Base-by-base conservation (phyloP, 2,329 filamentous ascomycete genomes). In the Clarireedia paspali region DNA sequence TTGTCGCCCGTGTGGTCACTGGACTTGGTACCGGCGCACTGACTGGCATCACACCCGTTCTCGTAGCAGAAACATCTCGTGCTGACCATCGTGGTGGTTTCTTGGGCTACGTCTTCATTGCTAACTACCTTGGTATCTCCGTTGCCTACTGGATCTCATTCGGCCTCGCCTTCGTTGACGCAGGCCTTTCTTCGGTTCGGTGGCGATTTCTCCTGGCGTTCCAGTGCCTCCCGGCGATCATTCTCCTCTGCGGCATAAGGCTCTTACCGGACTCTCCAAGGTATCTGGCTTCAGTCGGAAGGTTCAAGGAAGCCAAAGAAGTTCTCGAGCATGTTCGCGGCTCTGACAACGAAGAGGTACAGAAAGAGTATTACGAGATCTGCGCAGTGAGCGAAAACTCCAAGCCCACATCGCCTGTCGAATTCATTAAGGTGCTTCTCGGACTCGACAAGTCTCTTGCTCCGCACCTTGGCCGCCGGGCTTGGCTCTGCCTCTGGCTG, bases 231-330 rank as follows among this genome's bases (percentile, higher is more conserved):
- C 75, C 74, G 3, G 70, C 73, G 3, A 59, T 77, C 14, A 52
- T 76, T 12, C 67, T 77, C 12, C 61, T 72, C 17, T 57, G 59
- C 14, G 71, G 69, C 15, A 64, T 76, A 42, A 70, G 69, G 38
- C 63, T 77, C 50, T 64, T 78, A 24, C 76, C 75, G 15, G 75
- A 77, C 55, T 74, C 72, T 17, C 75, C 75, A 38, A 57, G 59
- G n/a, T 61, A 57, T 36, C 47, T 58, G 17, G 57, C 55, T 14
- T 59, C 54, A 27, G 55, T 60, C 7, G 59, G 57, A 10, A 48
- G 49, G 6, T 24, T 56, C 7, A 39, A 61, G 14, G 51, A 59
- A 30, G 59, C 57, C n/a, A 52, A 51, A 40, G 51, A 58, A 30
- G 49, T 60, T n/a, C 52, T 61, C 6, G 42, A 58, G 47, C 55